These are phyloP conservation scores for Candida freyschussii DNA, from an alignment of 1,139 yeast species.

Conservation along the genomic window DNA sequence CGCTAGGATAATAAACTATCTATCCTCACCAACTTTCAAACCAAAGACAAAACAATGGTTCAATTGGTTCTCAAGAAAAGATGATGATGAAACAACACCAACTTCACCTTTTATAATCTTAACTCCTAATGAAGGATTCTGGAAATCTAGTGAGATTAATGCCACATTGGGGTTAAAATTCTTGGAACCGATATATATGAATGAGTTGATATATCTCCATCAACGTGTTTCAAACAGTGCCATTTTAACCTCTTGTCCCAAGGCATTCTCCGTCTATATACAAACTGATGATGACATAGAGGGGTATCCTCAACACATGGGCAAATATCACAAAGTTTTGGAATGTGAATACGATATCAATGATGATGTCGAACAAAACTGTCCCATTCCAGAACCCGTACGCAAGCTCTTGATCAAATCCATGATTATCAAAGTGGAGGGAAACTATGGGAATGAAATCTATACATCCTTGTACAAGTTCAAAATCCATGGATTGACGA, in stretches of 20 bases:
- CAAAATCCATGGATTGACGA: constrained; percentile 32
- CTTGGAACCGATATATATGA: constrained; percentile 31
- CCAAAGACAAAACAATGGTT: constrained; percentile 11
- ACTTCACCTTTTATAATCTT: constrained; percentile 22
- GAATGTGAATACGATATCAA: constrained; percentile 23
- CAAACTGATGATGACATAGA: constrained; percentile 4
- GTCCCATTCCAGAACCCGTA: constrained; percentile 28
- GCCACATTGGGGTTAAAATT: constrained; percentile 32
- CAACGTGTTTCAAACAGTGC: constrained; percentile 29
- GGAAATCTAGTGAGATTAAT: constrained; percentile 28
- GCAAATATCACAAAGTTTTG: constrained; percentile 9
- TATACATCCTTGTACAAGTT: constrained; percentile 32
- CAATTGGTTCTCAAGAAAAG: constrained; percentile 3
- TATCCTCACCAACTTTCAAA: constrained; percentile 20
- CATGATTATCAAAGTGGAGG: constrained; percentile 27
- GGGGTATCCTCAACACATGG: not conserved
- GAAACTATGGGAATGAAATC: constrained; percentile 31
- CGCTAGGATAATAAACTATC: constrained; percentile 24
- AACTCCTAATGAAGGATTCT: constrained; percentile 25
- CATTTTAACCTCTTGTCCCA: constrained; percentile 34
- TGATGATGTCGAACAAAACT: constrained; percentile 26
- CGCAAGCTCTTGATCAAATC: constrained; percentile 29
- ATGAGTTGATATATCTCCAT: constrained; percentile 30
- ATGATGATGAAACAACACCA: constrained; percentile 3
- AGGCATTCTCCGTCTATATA: constrained; percentile 28